These are phyloP conservation scores for Diaporthe destruens DNA, from an alignment of 2,329 filamentous ascomycete genomes.

Conservation along the genomic window DNA sequence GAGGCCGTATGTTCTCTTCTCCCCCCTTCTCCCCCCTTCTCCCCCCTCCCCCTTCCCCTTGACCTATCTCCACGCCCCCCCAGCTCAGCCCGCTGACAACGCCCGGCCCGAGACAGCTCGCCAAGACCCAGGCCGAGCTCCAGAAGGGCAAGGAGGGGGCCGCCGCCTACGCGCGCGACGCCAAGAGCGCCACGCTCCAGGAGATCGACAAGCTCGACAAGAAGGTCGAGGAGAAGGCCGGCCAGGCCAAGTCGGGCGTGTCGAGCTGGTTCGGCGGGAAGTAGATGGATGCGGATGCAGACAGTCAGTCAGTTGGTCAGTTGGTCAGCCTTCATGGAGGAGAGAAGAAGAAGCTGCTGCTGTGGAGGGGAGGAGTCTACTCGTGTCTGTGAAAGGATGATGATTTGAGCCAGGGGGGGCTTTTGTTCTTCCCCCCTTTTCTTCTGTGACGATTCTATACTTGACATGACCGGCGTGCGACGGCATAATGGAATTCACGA, in stretches of 20 bases:
- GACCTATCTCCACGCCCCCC: too few species aligned
- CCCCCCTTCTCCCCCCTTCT: background rate
- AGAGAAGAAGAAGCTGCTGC: background rate
- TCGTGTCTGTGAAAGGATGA: too few species aligned
- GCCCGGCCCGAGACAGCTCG: slow-evolving; percentile 62
- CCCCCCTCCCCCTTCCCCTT: background rate
- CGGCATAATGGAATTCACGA: slow-evolving; percentile 25
- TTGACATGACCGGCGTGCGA: slow-evolving; percentile 27
- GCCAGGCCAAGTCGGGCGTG: slow-evolving; percentile 86
- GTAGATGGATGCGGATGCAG: slow-evolving; percentile 47
- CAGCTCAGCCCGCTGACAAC: too few species aligned
- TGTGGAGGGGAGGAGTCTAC: too few species aligned
- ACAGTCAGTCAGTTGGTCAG: too few species aligned
- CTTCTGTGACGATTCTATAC: slow-evolving; percentile 13
- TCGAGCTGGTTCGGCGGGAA: slow-evolving; percentile 87
- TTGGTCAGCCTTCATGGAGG: too few species aligned
- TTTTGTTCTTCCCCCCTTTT: too few species aligned
- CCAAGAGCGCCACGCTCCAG: slow-evolving; percentile 73
- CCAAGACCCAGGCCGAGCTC: slow-evolving; percentile 74
- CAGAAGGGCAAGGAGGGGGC: slow-evolving; percentile 71
- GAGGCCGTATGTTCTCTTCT: slow-evolving; percentile 67
- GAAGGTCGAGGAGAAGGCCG: slow-evolving; percentile 81
- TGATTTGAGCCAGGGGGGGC: background rate
- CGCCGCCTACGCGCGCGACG: slow-evolving; percentile 71
- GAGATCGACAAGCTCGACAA: slow-evolving; percentile 87